Evolutionary conservation across 768 basidiomycete genomes (phyloP).

Genomic region (Suillus plorans): DNA sequence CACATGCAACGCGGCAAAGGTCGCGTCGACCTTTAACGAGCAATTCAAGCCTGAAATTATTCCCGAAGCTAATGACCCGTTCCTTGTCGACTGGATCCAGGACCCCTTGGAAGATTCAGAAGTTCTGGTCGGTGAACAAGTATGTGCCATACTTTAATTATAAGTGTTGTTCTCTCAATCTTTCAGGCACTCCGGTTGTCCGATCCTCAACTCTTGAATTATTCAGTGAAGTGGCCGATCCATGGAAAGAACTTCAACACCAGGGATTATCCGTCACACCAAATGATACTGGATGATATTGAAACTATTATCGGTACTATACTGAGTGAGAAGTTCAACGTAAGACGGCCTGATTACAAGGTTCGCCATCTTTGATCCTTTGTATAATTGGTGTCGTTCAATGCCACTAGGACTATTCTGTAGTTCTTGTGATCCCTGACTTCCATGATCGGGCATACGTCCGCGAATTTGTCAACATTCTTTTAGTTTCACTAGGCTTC

Average conservation of each 20-base stretch:
- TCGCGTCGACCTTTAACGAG: slow-evolving; percentile 78
- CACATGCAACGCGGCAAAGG: slow-evolving; percentile 65
- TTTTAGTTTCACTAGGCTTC: slow-evolving; percentile 84
- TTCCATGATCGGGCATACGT: slow-evolving; percentile 86
- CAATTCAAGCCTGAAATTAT: slow-evolving; percentile 87
- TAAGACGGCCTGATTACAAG: slow-evolving; percentile 56
- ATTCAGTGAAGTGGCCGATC: slow-evolving; percentile 80
- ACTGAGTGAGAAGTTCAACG: slow-evolving; percentile 59
- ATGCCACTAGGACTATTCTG: slow-evolving; percentile 70
- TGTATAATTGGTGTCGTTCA: background rate
- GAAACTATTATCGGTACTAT: slow-evolving; percentile 64
- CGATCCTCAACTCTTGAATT: slow-evolving; percentile 67
- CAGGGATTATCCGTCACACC: slow-evolving; percentile 69
- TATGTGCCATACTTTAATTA: slow-evolving; percentile 22
- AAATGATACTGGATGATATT: slow-evolving; percentile 74
- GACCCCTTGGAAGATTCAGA: slow-evolving; percentile 42
- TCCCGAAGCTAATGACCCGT: slow-evolving; percentile 80
- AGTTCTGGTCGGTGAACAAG: slow-evolving; percentile 71
- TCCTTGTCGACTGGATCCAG: slow-evolving; percentile 82
- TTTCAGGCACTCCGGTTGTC: slow-evolving; percentile 69
- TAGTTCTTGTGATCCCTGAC: slow-evolving; percentile 89
- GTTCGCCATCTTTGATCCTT: slow-evolving; percentile 35
- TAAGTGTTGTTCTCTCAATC: slow-evolving; percentile 9
- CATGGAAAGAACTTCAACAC: slow-evolving; percentile 81
- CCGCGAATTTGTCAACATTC: slow-evolving; percentile 68